Conservation (phyloP, 2,329 filamentous ascomycete genomes). For the Botryotinia narcissicola region DNA sequence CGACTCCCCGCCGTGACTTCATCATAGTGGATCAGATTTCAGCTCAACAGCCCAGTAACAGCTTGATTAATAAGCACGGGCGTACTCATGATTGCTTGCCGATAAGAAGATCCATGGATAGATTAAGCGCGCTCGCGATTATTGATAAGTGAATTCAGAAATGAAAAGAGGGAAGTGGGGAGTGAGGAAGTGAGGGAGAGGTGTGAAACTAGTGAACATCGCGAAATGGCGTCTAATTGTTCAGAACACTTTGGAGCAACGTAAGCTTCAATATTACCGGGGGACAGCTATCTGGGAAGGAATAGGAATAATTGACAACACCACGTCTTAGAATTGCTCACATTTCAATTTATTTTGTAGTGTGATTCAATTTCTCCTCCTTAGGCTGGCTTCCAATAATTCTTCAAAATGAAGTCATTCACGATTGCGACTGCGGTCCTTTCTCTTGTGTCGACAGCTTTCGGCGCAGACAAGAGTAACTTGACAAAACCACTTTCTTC, state of each 20-base stretch:
- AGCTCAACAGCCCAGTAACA: not conserved
- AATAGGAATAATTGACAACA: constrained; percentile 15
- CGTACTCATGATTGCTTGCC: not conserved
- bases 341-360: not conserved
- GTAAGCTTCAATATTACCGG: constrained; percentile 29
- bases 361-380: not conserved
- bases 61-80: not conserved
- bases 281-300: constrained; percentile 5
- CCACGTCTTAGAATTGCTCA: not conserved
- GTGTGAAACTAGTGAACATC: constrained; percentile 12
- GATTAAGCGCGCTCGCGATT: not conserved
- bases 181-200: not conserved
- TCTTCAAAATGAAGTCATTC: constrained; percentile 37
- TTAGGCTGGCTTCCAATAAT: constrained; percentile 11
- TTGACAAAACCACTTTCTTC: constrained; percentile 47
- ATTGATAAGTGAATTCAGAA: not conserved
- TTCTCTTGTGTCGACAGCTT: constrained; percentile 46
- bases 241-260: constrained; percentile 31
- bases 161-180: not conserved
- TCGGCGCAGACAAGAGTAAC: constrained; percentile 35
- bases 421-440: constrained; percentile 56
- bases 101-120: not conserved
- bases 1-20: not conserved
- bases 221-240: constrained; percentile 14
- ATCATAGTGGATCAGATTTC: not conserved